Evolutionary conservation across 768 basidiomycete genomes (phyloP), one percentile per base, ranked within the genome.

Genomic region (Neoboletus magnificus): DNA sequence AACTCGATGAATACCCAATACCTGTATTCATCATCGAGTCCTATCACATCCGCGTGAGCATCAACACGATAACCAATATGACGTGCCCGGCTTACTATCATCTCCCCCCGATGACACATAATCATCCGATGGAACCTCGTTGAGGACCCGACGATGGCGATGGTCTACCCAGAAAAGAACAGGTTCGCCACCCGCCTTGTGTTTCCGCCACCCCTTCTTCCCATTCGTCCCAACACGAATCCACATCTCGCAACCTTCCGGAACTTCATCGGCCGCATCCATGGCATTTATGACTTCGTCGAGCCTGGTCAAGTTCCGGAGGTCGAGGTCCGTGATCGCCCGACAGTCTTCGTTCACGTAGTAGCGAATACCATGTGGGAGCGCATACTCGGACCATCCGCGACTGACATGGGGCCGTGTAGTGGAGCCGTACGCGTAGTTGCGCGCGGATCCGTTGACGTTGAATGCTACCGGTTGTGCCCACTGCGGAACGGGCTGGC

Each of bases 1-100:
- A 80, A 72, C 68, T 91, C 87, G 72, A 93, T 79, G 65, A 85
- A 93, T 7, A 82, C 74, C 91, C 91, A 93, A 64, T 91, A 93
- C 52, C 86, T 77, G 61, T 87, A 89, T 64, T 90, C 87, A 63
- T 84, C 77, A 52, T 91, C 88, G 22, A 89, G 73, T 44, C 81
- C 91, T 91, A 58, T 50, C 23, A 13, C 18, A n/a, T 35, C 15
- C 16, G 4, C 16, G 48, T 60, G 16, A 57, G 49, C 8, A 39
- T 25, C 27, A 16, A 48, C 18, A 22, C 12, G 3, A 39, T 8
- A 23, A 15, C 36, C 11, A 32, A 58, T n/a, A 4, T 4, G 8
- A 9, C 6, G 4, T 23, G 22, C 2, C 16, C 1, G 29, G 12
- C 79, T 70, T 42, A 81, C 79, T 67, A 35, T 82, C 77, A 46